A percentile compares a stretch with the other conserved stretches of the same genome.
phyloP scores from a whole-genome alignment of 352 stramenopile species.

The Phytophthora multivora region DNA sequence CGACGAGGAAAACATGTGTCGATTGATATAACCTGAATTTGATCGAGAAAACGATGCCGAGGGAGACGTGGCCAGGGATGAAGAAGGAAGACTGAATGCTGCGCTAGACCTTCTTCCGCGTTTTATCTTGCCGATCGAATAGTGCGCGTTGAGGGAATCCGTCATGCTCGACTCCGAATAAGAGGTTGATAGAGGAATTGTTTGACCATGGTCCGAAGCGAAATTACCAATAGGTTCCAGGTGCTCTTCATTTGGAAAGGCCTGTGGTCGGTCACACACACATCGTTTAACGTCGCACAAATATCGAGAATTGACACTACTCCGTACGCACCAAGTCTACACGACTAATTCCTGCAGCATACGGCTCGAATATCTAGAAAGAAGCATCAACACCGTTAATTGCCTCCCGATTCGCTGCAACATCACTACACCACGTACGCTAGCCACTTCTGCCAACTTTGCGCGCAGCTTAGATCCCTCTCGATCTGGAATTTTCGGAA shows the following conservation, averaged over 20 bases:
- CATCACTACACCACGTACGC: constrained; percentile 36
- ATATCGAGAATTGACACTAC: neutral
- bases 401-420: neutral
- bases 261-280: constrained; percentile 30
- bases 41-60: constrained; percentile 35
- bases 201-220: constrained; percentile 68
- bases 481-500: constrained; percentile 80
- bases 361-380: constrained; percentile 79
- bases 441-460: constrained; percentile 68
- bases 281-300: neutral
- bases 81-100: constrained; percentile 39
- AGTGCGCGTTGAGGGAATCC: constrained; percentile 59
- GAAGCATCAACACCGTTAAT: neutral
- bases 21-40: constrained; percentile 26
- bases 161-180: constrained; percentile 58
- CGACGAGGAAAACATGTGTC: constrained; percentile 43
- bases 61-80: constrained; percentile 30
- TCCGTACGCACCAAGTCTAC: constrained; percentile 53
- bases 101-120: constrained; percentile 57
- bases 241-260: constrained; percentile 82
- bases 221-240: constrained; percentile 82
- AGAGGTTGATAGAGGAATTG: constrained; percentile 62
- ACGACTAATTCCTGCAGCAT: constrained; percentile 70
- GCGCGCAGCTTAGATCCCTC: constrained; percentile 63
- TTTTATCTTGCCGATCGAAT: constrained; percentile 76